Evolutionary conservation across 2,329 filamentous ascomycete species (phyloP).

Genomic region (Microsporum ferrugineum): DNA sequence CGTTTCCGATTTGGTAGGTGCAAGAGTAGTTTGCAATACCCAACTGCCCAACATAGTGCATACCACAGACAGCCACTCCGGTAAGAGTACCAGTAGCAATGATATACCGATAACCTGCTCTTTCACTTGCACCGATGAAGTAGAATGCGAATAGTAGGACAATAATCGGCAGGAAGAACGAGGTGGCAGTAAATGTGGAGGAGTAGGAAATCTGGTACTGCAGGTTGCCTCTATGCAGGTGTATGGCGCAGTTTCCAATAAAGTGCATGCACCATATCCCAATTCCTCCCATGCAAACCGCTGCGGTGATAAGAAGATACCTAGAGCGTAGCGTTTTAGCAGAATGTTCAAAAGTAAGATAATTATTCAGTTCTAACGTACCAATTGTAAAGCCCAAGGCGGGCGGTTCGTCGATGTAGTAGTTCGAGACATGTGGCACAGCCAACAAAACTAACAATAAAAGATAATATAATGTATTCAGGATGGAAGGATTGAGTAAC

Average conservation of each 20-base stretch:
- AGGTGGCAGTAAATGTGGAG: constrained; percentile 58
- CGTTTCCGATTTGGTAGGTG: constrained; percentile 46
- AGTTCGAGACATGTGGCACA: constrained; percentile 70
- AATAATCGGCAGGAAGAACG: constrained; percentile 67
- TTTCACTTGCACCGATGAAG: constrained; percentile 51
- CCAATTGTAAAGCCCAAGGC: constrained; percentile 59
- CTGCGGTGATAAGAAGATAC: constrained; percentile 51
- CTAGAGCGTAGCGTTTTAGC: neutral
- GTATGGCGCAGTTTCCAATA: constrained; percentile 68
- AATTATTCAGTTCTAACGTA: constrained; percentile 29
- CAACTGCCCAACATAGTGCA: constrained; percentile 81
- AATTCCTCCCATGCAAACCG: constrained; percentile 62
- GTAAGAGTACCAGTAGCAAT: constrained; percentile 55
- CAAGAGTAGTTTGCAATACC: constrained; percentile 68
- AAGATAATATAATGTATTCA: constrained; percentile 58
- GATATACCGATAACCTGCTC: constrained; percentile 48
- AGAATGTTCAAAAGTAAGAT: neutral
- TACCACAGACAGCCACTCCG: constrained; percentile 65
- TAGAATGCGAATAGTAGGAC: constrained; percentile 64
- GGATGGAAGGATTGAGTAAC: constrained; percentile 33
- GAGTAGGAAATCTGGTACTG: constrained; percentile 64
- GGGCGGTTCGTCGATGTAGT: constrained; percentile 62
- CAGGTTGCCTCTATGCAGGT: constrained; percentile 51
- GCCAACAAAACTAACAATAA: constrained; percentile 60
- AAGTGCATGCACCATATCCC: constrained; percentile 74